Base-by-base conservation (phyloP, 2,329 filamentous ascomycete species). In the Talaromyces funiculosus region DNA sequence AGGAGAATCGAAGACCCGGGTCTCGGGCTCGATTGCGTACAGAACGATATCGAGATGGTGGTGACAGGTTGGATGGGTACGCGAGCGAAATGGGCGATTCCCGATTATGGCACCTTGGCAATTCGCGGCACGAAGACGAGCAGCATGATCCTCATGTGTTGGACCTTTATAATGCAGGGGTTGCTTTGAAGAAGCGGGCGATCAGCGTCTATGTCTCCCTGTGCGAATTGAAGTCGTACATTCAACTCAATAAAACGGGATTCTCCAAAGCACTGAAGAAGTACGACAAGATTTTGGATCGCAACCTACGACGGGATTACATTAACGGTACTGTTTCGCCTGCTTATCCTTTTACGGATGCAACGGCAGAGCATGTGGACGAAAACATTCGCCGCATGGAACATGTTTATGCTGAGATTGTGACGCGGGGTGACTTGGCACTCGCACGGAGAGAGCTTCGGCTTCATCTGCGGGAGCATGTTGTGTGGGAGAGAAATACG, bases 401-500 rank as follows among this genome's bases (percentile, higher is more conserved):
- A 73, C 76, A 83, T 53, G 84, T 88, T 1, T 99, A 97, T 71
- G 86, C 92, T 1, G 83, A 88, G 26, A 80, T 97, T 18, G 89
- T 95, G 59, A 95, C 92, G 0, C 85, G 88, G 43, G 92, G 92
- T 31, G 90, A 99, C 69, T 76, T 89, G 3, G 80, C 83, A 5
- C 78, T 89, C 12, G 92, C 94, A 4, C 90, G 87, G 69, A 88
- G 90, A 66, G 94, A 97, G 71, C 81, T 99, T 61, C 85, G 94
- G 58, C 85, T 96, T 31, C 92, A 99, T 71, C 82, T 99, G 26
- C 83, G 94, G 61, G 95, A 99, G 76, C 94, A 99, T 73, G 92
- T 99, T 20, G 93, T 97, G 0, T 99, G 94, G 95, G 95, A 99
- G 74, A 85, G 94, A 61, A 99, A 99, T 72, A 99, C 94, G 0